Evolutionary conservation across 331 rosid genomes (phyloP), one percentile per base, ranked within the genome.

Genomic region (Quercus tomentella): DNA sequence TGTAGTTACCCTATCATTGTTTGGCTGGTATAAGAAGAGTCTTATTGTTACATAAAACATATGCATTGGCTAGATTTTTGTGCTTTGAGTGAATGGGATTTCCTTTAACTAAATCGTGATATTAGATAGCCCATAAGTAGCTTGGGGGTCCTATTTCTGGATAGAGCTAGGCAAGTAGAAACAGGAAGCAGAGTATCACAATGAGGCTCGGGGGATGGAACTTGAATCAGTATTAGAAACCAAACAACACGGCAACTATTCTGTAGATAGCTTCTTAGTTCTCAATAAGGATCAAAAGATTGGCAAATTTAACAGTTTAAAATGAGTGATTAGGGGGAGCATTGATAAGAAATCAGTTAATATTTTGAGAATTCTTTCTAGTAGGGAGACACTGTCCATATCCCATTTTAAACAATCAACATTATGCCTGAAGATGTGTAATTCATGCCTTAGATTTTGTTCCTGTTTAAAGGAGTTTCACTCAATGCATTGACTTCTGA

Each of bases 401-500:
- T 30, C 23, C 21, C 33, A 30, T 62, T 31, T 22, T 20, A 31
- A 30, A 18, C 8, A 31, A 18, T 7, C 61, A 57, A 23, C 56
- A 57, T 21, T 66, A 51, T 77, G 78, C 30, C 22, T 18, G 57
- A 16, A 30, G 21, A 56, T 77, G 58, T 43, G 57, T 71, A 4
- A 16, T 16, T 62, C 18, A 23, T 56, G 60, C 43, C 55, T 4
- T 74, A 52, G 57, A 33, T 22, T 56, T 37, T 56, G 63, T 70
- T 49, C 15, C 22, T 68, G 22, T 35, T 77, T 20, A 70, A 18
- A 12, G 17, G 77, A 69, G 75, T 82, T 79, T 26, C 70, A n/a
- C 62, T 21, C 15, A 23, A 21, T 62, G 70, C 66, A 56, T 65
- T 80, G 79, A 80, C 69, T 43, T 75, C 49, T 41, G 18, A 49